Base-by-base conservation (phyloP, 1,284 basidiomycete genomes). In the Erythrobasidium hasegawianum region DNA sequence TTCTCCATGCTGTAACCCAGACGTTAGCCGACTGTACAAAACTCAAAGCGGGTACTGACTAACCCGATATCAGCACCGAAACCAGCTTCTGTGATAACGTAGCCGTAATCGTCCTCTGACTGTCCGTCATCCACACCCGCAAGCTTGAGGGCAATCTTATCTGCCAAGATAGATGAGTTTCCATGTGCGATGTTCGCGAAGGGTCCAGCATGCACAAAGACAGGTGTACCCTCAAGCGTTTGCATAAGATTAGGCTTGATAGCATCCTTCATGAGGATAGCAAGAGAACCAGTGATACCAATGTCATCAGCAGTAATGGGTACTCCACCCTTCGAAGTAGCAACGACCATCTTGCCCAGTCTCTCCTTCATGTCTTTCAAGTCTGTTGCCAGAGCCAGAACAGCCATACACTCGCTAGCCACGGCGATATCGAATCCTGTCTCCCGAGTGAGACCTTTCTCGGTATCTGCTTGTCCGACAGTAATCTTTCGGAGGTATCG, bases 211-310 rank as follows among this genome's bases (percentile, higher is more conserved):
- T 98, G 95, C 7, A 98, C 96, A 76, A 98, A 97, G 68, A 98
- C 96, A 39, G 95, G 95, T 0, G 95, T 98, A 57, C 95, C 95
- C 85, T 98, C 91, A 56, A 98, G 82, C 9, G 95, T 96, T 80
- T 98, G 95, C 95, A 98, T 98, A 71, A 98, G 79, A 76, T 97
- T 98, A 20, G 95, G 95, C 82, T 98, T 98, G 82, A 98, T 95
- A 20, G 96, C 91, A 76, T 98, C 95, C 82, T 97, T 97, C 88
- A 98, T 90, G 69, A 98, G 83, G 56, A 98, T 95, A 14, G 96
- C 90, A 69, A 98, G 85, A 64, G 95, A 95, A 70, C 95, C 95
- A 71, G 92, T 89, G 73, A 90, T 90, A 73, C 95, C 95, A 68
- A 98, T 85, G 78, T 98, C 95, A 77, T 98, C 96, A 20, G 94